phyloP scores from a whole-genome alignment of 345 rosid genomes.

The Eucalyptus sideroxylon region DNA sequence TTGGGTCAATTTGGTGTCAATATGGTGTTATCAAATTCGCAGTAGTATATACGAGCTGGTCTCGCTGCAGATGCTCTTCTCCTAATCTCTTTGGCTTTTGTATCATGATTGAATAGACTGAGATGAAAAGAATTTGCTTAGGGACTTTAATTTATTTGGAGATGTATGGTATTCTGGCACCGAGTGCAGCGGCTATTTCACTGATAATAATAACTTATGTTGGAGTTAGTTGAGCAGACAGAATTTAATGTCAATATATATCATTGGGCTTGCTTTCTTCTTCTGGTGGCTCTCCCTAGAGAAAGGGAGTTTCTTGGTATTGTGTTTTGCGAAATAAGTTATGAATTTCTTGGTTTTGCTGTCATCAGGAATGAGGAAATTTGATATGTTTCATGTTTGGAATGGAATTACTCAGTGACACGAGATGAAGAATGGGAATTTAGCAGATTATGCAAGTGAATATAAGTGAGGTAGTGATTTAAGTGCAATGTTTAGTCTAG shows the following conservation, averaged over 20 bases:
- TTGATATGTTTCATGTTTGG: background rate
- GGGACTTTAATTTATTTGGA: background rate
- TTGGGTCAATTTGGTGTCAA: background rate
- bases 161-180: background rate
- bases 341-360: background rate
- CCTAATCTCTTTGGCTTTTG: background rate
- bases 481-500: background rate
- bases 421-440: background rate
- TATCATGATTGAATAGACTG: background rate
- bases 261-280: background rate
- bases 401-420: background rate
- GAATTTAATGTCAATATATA: background rate
- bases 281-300: background rate
- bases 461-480: background rate
- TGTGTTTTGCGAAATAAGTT: background rate
- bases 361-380: background rate
- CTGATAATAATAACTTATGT: background rate
- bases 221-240: background rate
- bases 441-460: background rate
- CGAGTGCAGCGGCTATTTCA: background rate
- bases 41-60: background rate
- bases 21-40: background rate
- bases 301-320: background rate
- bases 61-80: background rate
- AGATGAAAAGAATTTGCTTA: background rate